Evolutionary conservation across 2,329 filamentous ascomycete species (phyloP).

Genomic region (Pseudocercospora macadamiae): DNA sequence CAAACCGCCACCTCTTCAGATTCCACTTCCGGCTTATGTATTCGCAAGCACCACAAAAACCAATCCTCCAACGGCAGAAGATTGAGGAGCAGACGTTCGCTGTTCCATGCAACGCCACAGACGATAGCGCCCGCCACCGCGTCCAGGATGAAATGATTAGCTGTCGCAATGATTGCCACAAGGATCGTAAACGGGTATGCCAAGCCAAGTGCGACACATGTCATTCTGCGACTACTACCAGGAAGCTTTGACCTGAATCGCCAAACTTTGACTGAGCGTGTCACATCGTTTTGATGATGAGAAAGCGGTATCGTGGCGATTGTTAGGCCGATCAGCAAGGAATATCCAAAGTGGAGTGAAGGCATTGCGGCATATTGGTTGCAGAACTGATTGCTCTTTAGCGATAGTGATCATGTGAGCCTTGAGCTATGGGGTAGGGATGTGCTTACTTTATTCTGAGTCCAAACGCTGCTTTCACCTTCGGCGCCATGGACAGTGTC

Average conservation of each 20-base stretch:
- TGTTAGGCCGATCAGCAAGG: constrained; percentile 71
- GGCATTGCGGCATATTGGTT: constrained; percentile 80
- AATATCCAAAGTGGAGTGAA: constrained; percentile 75
- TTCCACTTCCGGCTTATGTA: constrained; percentile 62
- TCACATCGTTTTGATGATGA: constrained; percentile 46
- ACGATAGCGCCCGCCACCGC: constrained; percentile 69
- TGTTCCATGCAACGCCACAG: constrained; percentile 65
- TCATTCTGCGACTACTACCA: constrained; percentile 55
- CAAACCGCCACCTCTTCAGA: not conserved
- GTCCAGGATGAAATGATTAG: constrained; percentile 73
- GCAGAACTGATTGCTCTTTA: constrained; percentile 54
- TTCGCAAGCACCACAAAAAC: constrained; percentile 64
- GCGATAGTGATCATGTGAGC: not conserved
- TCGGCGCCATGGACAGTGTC: constrained; percentile 61
- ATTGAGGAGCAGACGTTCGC: constrained; percentile 61
- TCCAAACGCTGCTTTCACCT: constrained; percentile 71
- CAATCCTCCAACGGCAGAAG: constrained; percentile 68
- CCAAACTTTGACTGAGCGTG: constrained; percentile 37
- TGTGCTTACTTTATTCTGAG: constrained; percentile 57
- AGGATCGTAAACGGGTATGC: constrained; percentile 68
- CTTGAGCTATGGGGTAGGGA: not conserved
- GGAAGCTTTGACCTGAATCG: constrained; percentile 46
- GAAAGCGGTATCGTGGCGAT: constrained; percentile 65
- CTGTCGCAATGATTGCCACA: constrained; percentile 69
- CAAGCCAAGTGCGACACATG: constrained; percentile 58